Evolutionary conservation across 148 eudicot species (phyloP).

Genomic region (Vaccinium myrtillus): DNA sequence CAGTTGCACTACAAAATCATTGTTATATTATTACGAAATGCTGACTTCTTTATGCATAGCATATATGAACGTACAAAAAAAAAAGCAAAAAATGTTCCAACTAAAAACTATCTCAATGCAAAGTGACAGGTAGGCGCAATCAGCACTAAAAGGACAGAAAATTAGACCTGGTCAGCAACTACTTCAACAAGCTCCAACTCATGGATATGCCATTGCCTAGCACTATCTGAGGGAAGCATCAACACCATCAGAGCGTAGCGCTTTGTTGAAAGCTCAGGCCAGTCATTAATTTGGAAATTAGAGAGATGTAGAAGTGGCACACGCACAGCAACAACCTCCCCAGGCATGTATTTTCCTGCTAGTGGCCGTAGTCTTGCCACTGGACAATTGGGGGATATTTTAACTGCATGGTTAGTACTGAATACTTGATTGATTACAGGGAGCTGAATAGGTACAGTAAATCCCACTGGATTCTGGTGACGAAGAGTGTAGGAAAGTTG

Average conservation of each 20-base stretch:
- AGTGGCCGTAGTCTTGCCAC: conserved; percentile 72
- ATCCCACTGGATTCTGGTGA: conserved; percentile 84
- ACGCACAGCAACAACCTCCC: conserved; percentile 95
- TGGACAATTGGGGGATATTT: conserved; percentile 81
- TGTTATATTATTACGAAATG: background rate
- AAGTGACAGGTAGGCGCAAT: background rate
- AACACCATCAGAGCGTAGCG: conserved; percentile 94
- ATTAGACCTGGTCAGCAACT: conserved; percentile 88
- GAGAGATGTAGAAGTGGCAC: conserved; percentile 90
- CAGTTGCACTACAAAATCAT: background rate
- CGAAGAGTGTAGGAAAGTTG: conserved; percentile 91
- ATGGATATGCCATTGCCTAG: conserved; percentile 91
- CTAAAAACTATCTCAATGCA: background rate
- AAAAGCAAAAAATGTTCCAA: background rate
- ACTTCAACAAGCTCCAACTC: conserved; percentile 98
- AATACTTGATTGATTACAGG: conserved; percentile 85
- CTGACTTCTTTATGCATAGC: background rate
- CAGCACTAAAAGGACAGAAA: background rate
- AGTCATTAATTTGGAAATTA: conserved; percentile 84
- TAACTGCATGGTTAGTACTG: conserved; percentile 67
- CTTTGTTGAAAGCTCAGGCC: conserved; percentile 95
- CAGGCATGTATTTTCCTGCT: conserved; percentile 69
- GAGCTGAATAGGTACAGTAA: conserved; percentile 80
- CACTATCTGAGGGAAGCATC: conserved; percentile 93
- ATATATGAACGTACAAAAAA: too few species aligned